Evolutionary conservation across 768 basidiomycete species (phyloP), one percentile per base, ranked within the genome.

Genomic region (Macrolepiota albuminosa): DNA sequence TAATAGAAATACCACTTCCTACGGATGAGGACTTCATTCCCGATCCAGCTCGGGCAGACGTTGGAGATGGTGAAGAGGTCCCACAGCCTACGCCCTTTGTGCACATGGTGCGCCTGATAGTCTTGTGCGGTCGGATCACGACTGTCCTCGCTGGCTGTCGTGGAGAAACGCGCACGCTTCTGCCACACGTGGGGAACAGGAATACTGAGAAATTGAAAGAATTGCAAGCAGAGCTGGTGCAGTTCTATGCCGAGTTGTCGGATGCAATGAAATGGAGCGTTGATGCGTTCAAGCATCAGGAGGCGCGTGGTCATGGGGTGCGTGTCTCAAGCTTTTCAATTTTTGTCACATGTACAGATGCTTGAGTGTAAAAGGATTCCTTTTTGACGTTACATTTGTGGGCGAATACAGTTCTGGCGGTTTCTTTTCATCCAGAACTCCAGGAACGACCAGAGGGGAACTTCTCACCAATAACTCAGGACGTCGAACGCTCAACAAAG

Each of bases 1-100:
- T 64, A 29, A 64, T 64, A n/a, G 63, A 64, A 26, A 61, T 64
- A n/a, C 63, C 63, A 29, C 63, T 64, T 47, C 63, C 63, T 9
- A 54, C 21, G n/a, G 63, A 64, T 50, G 60, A 61, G 14, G 63
- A 64, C 31, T 64, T 64, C 24, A 40, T 58, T 42, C 54, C 63
- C 10, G 63, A 61, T 24, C 54, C 57, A 13, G 43, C 54, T 34
- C 57, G 60, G 9, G 57, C 57, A 24, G 60, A 61, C 29, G 29
- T 54, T 14, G 53, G 42, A 4, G 60, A 55, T 18, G 47, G 31
- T 21, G 43, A 58, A 31, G 63, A 64, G 42, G 37, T 53, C 33
- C 60, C 60, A 7, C 60, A 64, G 34, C 57, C 60, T 14, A 64
- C 60, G 11, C 56, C 63, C 3, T 61, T 64, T 45, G 53, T 61